Base-by-base conservation (phyloP, 2,329 filamentous ascomycete species). In the Colletotrichum orbiculare region DNA sequence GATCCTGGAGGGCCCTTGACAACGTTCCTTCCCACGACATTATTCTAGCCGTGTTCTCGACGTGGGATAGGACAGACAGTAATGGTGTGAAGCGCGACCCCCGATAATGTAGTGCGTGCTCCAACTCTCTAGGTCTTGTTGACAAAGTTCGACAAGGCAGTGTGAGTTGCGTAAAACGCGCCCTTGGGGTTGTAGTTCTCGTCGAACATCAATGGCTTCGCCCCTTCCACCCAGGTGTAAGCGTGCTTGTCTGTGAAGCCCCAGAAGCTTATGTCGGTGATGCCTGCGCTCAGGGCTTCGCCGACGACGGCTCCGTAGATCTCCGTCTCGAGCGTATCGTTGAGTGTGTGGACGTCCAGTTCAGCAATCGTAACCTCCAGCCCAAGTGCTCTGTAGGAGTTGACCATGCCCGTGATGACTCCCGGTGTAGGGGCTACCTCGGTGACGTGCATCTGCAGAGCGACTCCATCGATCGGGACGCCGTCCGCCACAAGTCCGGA, bases 221-320 rank as follows among this genome's bases (percentile, higher is more conserved):
- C 79, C 46, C 74, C 72, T 1, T 82, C 75, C 60, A 83, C 75
- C 84, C 84, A 87, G 33, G 82, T 84, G 72, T 85, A 64, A 8
- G 38, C 34, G 49, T 64, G 83, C 50, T 74, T 70, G 61, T 84
- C 83, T 3, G 79, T 75, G n/a, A 83, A 80, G 67, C 82, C 82
- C 83, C 89, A 91, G 45, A 89, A 85, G 2, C 88, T 91, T 63
- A 91, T 85, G 55, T 88, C 88, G 6, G 89, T 82, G 72, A 89
- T 86, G 9, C 78, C 65, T 55, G 87, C 77, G 13, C 81, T 76
- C 38, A 89, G 72, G 70, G 89, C 91, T 8, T 85, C 88, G 53
- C 85, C 81, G 68, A 82, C 80, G 34, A 86, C 81, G 42, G 82
- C 81, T n/a, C 82, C 75, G 70, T 89, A 91, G 73, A 91, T 89